Base-by-base conservation (phyloP, 1,284 basidiomycete genomes). In the Rhodofomes roseus region DNA sequence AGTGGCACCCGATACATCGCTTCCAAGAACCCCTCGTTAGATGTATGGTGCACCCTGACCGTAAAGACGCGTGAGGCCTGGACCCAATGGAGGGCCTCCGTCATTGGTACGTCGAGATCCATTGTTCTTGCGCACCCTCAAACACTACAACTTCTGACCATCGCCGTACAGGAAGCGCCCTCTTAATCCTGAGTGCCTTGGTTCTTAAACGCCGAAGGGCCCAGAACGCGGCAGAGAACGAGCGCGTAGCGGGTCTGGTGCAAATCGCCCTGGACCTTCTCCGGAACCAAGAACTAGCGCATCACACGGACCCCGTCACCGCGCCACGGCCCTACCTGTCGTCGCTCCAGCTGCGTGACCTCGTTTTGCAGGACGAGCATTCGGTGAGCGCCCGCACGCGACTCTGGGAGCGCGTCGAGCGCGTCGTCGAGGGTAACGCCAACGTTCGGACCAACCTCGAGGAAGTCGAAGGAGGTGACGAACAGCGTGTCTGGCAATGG, bases 371-470 rank as follows among this genome's bases (percentile, higher is more conserved):
- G 63, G 86, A 91, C 55, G 89, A 93, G 60, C 90, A 92, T 69
- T 89, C 89, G 25, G 81, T 91, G 16, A 71, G 81, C 7, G 77
- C 77, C 31, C 83, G 95, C 52, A 82, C 85, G 60, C 79, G 85
- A 37, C 69, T 98, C 36, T 99, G 97, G 97, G 80, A 84, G 52
- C 83, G 84, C 60, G 97, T 99, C 44, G 90, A 93, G 70, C 85
- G 82, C 53, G 78, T 95, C 50, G 93, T 99, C 1, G 96, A 99
- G 76, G 86, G 86, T 57, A 99, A 99, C 75, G 86, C 94, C 20
- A 99, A 99, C 74, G 93, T 99, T 20, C 85, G 93, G 58, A 88
- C 89, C 27, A 90, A 93, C 71, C 81, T 96, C 62, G 90, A 93
- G 71, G 95, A 98, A 75, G 84, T 93, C 51, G 81, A 82, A 62